These are phyloP conservation scores for Ilex asprella DNA, from an alignment of 257 asterid species.

Conservation along the genomic window DNA sequence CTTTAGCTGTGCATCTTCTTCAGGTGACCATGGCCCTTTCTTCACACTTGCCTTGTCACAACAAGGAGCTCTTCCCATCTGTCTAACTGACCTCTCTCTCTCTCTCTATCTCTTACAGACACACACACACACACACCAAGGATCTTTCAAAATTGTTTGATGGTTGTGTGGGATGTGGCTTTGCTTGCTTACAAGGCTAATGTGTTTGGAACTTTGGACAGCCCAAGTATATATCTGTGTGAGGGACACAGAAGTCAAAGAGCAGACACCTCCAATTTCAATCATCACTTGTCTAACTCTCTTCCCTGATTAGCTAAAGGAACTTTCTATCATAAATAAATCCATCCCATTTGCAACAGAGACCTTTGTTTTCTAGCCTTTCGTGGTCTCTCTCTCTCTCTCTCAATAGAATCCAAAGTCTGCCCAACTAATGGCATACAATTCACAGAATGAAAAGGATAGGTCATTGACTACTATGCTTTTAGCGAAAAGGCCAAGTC, in stretches of 20 bases:
- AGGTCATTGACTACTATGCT: conserved; percentile 3
- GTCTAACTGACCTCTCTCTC: no score
- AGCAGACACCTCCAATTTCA: conserved; percentile 21
- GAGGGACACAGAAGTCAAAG: conserved; percentile 47
- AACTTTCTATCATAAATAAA: conserved; percentile 18
- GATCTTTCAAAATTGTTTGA: conserved; percentile 12
- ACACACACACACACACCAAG: no score
- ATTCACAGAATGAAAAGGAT: conserved; percentile 17
- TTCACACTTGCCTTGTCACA: conserved; percentile 85
- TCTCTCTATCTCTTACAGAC: conserved; percentile 1
- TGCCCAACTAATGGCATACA: conserved; percentile 24
- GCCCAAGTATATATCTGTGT: conserved; percentile 4
- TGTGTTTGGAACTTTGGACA: conserved; percentile 23
- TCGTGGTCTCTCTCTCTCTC: not conserved
- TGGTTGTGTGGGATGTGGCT: conserved; percentile 8
- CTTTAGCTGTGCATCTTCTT: conserved; percentile 72
- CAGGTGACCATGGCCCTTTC: conserved; percentile 94
- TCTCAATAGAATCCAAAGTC: conserved; percentile 31
- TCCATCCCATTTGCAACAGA: conserved; percentile 2
- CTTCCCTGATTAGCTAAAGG: conserved; percentile 16
- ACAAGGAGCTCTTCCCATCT: conserved; percentile 92
- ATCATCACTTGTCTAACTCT: conserved; percentile 21
- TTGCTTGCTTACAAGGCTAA: conserved; percentile 27
- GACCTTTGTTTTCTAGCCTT: conserved; percentile 3
- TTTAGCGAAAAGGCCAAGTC: not conserved